Evolutionary conservation across 495 filamentous ascomycete species (phyloP), one percentile per base, ranked within the genome.

Genomic region (Astrothelium macrocarpum): DNA sequence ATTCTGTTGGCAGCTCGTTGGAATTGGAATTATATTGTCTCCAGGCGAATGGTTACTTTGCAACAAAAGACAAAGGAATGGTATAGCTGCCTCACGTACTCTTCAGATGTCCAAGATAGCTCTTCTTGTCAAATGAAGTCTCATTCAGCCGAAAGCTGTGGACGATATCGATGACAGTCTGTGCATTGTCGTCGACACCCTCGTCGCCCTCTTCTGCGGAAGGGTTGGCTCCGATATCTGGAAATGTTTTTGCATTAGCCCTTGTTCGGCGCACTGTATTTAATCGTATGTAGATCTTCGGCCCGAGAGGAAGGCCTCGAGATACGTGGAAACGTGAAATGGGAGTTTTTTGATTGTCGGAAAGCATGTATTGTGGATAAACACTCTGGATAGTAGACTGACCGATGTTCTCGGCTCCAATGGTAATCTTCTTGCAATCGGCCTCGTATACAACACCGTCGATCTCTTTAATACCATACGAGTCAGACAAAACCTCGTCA

Each of bases 401-500:
- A 90, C 87, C 80, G 77, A 96, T 85, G 67, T 87, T 76, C 68
- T 91, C 88, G 58, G 75, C 82, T 64, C 85, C 90, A 76, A 87
- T 80, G 25, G 85, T 82, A 77, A 96, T 90, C 85, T 90, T 95
- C 71, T 80, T 81, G 79, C 94, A 96, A 77, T 98, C 87, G 68
- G 85, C 85, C 77, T 97, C 91, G 74, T 89, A 96, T 68, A 87
- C 85, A 69, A 86, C 78, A 60, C 82, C 84, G 73, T 91, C 90
- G 69, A 93, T 79, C 74, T 85, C 79, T 66, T 83, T 87, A 65
- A 95, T 70, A 62, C 88, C 78, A 79, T 87, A 97, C 70, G 88
- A 93, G 75, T 97, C 95, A 71, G 94, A 91, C 85, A 97, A 84
- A 76, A 97, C 82, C 87, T 97, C 94, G 77, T 97, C 94, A 62